Evolutionary conservation across 495 filamentous ascomycete species (phyloP).

Genomic region (Darksidea phi): DNA sequence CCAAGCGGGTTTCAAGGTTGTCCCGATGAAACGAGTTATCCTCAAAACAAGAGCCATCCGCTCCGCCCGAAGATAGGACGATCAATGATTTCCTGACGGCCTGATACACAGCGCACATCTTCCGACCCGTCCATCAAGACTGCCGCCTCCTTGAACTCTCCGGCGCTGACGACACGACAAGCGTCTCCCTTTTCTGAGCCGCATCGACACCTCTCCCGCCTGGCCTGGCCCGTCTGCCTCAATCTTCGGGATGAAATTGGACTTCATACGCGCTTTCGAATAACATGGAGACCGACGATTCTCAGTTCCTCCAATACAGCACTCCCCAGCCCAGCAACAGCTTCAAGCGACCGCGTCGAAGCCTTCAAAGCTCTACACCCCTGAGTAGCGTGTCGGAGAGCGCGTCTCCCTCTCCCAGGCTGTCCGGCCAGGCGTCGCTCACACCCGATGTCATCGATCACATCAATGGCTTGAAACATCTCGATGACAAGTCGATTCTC

Average conservation of each 20-base stretch:
- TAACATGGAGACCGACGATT: conserved; percentile 35
- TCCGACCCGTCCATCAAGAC: conserved; percentile 18
- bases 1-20: conserved; percentile 33
- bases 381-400: conserved; percentile 32
- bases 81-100: conserved; percentile 33
- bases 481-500: conserved; percentile 35
- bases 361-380: conserved; percentile 32
- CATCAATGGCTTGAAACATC: conserved; percentile 35
- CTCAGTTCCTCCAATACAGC: conserved; percentile 30
- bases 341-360: conserved; percentile 34
- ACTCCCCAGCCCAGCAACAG: conserved; percentile 26
- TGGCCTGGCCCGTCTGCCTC: conserved; percentile 26
- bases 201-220: conserved; percentile 5
- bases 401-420: conserved; percentile 33
- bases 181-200: conserved; percentile 9
- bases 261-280: conserved; percentile 11
- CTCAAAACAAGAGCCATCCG: conserved; percentile 35
- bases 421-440: conserved; percentile 23
- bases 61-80: conserved; percentile 32
- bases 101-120: conserved; percentile 13
- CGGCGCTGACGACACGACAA: conserved; percentile 4
- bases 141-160: conserved; percentile 27
- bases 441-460: conserved; percentile 34
- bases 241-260: conserved; percentile 34
- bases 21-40: conserved; percentile 34